These are phyloP conservation scores for Chaetomium cochliodes DNA, from an alignment of 495 filamentous ascomycete species.

Conservation along the genomic window DNA sequence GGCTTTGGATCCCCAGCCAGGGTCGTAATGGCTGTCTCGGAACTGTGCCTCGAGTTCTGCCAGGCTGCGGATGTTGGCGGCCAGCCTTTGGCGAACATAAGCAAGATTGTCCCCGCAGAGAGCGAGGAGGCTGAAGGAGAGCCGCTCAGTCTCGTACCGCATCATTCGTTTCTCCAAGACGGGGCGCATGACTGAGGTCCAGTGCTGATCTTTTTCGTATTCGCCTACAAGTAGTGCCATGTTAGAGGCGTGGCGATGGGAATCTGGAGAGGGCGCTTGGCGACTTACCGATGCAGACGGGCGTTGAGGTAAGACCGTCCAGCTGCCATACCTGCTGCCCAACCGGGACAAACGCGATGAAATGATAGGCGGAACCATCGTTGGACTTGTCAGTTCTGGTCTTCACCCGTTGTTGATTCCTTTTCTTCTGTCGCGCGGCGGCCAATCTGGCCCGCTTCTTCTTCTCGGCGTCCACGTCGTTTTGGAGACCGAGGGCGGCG, in stretches of 20 bases:
- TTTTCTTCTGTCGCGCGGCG: slow-evolving; percentile 11
- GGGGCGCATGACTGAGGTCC: slow-evolving; percentile 42
- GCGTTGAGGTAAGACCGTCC: slow-evolving; percentile 77
- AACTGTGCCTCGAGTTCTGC: slow-evolving; percentile 32
- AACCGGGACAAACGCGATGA: slow-evolving; percentile 83
- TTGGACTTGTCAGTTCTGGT: neutral
- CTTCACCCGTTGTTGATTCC: slow-evolving; percentile 28
- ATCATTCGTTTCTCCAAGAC: slow-evolving; percentile 45
- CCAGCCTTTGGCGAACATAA: slow-evolving; percentile 33
- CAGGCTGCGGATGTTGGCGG: slow-evolving; percentile 36
- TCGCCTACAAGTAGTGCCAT: slow-evolving; percentile 25
- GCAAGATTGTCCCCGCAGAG: slow-evolving; percentile 44
- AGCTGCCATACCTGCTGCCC: slow-evolving; percentile 79
- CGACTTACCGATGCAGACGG: slow-evolving; percentile 64
- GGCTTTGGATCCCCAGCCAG: slow-evolving; percentile 4
- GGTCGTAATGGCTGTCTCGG: slow-evolving; percentile 5
- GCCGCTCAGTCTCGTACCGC: slow-evolving; percentile 38
- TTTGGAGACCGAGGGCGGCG: slow-evolving; percentile 66
- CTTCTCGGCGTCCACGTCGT: slow-evolving; percentile 52
- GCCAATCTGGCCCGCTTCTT: slow-evolving; percentile 35
- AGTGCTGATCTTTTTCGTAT: slow-evolving; percentile 29
- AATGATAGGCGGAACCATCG: slow-evolving; percentile 67
- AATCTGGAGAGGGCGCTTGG: neutral
- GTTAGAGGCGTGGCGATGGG: neutral
- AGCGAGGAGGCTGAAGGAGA: slow-evolving; percentile 49